Evolutionary conservation across 352 stramenopile genomes (phyloP).

Genomic region (Globisporangium acanthophoron): DNA sequence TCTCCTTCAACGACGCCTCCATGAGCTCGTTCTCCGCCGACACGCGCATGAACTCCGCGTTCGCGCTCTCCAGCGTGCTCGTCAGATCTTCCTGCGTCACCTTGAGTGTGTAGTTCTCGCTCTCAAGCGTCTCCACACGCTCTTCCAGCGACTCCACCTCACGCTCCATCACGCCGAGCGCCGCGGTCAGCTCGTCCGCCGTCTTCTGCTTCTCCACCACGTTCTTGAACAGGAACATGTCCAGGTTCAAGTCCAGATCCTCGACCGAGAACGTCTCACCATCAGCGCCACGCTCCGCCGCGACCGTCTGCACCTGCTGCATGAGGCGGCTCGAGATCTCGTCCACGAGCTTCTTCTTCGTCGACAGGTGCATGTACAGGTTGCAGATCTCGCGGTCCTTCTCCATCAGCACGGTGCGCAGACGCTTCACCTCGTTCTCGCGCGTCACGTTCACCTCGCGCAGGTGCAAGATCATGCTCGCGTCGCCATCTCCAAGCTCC

Average conservation of each 20-base stretch:
- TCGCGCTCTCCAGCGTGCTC: constrained; percentile 41
- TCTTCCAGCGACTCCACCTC: constrained; percentile 56
- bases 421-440: constrained; percentile 40
- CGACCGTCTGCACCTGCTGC: constrained; percentile 39
- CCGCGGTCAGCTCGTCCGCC: constrained; percentile 60
- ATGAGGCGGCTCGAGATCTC: constrained; percentile 63
- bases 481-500: constrained; percentile 4
- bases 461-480: constrained; percentile 17
- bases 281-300: constrained; percentile 4
- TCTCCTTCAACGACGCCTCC: constrained; percentile 42
- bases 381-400: constrained; percentile 83
- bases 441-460: constrained; percentile 24
- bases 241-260: constrained; percentile 45
- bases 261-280: constrained; percentile 12
- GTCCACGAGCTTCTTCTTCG: constrained; percentile 74
- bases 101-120: constrained; percentile 51
- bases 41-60: constrained; percentile 48
- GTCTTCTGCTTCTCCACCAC: constrained; percentile 58
- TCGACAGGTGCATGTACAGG: constrained; percentile 73
- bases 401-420: constrained; percentile 48
- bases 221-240: constrained; percentile 76
- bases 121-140: constrained; percentile 44
- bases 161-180: constrained; percentile 60
- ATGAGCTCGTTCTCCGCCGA: constrained; percentile 53
- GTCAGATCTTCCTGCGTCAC: constrained; percentile 40